Percentiles rank a stretch among this genome's conserved stretches.
phyloP scores from a whole-genome alignment of 495 filamentous ascomycete species.

The Penicillium desertorum region DNA sequence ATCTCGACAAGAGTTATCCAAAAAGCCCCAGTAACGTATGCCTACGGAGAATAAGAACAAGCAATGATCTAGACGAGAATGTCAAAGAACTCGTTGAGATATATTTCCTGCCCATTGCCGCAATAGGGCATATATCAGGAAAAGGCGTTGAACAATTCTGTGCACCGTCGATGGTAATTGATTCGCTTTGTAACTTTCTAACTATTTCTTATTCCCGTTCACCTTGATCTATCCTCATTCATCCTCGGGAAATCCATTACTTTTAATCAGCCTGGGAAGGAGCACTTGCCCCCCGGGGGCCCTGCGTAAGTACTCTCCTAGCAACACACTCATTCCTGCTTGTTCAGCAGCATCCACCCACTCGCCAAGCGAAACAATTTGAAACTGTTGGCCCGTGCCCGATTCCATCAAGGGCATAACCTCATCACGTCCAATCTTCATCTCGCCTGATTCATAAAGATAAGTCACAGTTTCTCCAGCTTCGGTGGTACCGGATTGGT shows the following conservation, averaged over 20 bases:
- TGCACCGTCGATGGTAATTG: background rate
- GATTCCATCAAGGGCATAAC: constrained; percentile 20
- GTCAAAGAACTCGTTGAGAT: background rate
- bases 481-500: background rate
- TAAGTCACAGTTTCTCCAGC: background rate
- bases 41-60: background rate
- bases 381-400: constrained; percentile 14
- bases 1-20: background rate
- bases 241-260: background rate
- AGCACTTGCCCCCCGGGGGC: constrained; percentile 18
- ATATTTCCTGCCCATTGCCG: background rate
- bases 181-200: background rate
- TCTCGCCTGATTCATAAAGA: constrained; percentile 23
- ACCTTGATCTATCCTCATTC: background rate
- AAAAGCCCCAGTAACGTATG: background rate
- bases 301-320: constrained; percentile 25
- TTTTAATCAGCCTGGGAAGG: constrained; percentile 24
- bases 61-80: background rate
- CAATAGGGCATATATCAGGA: no score
- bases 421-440: constrained; percentile 17
- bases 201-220: background rate
- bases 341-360: constrained; percentile 24
- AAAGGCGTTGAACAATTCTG: background rate
- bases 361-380: constrained; percentile 15
- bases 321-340: constrained; percentile 25